A percentile compares a stretch with the other conserved stretches of the same genome.
Conservation (phyloP, 805 yeast genomes). For the Saturnispora diversa region DNA sequence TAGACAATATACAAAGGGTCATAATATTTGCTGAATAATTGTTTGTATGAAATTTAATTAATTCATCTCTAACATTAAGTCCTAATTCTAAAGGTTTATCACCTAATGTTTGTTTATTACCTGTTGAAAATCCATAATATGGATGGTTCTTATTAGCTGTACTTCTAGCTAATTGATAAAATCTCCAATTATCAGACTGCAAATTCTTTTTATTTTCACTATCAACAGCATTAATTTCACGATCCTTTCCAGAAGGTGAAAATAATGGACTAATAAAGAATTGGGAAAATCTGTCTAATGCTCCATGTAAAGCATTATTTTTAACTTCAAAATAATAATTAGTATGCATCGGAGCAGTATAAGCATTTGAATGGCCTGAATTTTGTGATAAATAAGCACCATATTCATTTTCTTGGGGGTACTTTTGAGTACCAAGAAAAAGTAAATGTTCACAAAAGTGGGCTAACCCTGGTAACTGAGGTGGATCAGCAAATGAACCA, state of each 20-base stretch:
- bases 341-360: conserved; percentile 81
- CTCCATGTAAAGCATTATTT: conserved; percentile 70
- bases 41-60: conserved; percentile 62
- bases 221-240: conserved; percentile 92
- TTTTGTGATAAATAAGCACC: conserved; percentile 69
- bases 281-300: conserved; percentile 87
- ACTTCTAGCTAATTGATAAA: conserved; percentile 75
- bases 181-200: conserved; percentile 84
- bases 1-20: conserved; percentile 80
- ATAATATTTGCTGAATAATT: conserved; percentile 81
- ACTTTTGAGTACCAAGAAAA: conserved; percentile 73
- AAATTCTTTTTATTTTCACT: conserved; percentile 92
- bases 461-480: conserved; percentile 61
- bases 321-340: conserved; percentile 85
- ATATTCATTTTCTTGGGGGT: conserved; percentile 69
- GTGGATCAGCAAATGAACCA: conserved; percentile 67
- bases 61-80: conserved; percentile 70
- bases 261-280: conserved; percentile 85
- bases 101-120: conserved; percentile 70
- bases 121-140: conserved; percentile 81
- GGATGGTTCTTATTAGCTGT: conserved; percentile 74
- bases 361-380: conserved; percentile 87
- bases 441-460: conserved; percentile 70
- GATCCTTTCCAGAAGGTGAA: conserved; percentile 62
- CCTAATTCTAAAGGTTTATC: conserved; percentile 52